Percentiles rank a stretch among this genome's conserved stretches.
Evolutionary conservation across 1,139 yeast species (phyloP).

Genomic region (Pneumocystis carinii): DNA sequence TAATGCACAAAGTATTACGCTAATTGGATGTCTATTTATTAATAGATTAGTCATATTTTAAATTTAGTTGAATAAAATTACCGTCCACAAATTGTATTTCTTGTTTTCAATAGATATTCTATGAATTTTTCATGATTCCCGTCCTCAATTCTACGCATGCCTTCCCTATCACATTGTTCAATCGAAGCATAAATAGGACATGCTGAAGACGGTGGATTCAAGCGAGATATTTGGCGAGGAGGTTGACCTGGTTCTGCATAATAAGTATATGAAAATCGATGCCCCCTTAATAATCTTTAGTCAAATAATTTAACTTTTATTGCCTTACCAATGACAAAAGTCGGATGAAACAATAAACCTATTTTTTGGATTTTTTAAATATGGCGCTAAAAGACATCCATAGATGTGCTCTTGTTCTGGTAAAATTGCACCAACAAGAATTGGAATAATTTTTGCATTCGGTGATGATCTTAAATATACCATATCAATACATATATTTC

Average conservation of each 20-base stretch:
- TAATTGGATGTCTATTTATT: constrained; percentile 41
- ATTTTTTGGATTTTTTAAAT: constrained; percentile 39
- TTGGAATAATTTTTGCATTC: constrained; percentile 43
- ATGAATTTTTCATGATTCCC: constrained; percentile 51
- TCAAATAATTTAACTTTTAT: neutral
- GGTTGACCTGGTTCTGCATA: constrained; percentile 16
- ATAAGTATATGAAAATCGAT: constrained; percentile 17
- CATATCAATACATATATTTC: constrained; percentile 24
- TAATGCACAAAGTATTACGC: constrained; percentile 42
- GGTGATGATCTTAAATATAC: constrained; percentile 16
- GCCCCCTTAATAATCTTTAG: constrained; percentile 33
- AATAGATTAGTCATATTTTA: too few relatives aligned
- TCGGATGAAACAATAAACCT: constrained; percentile 77
- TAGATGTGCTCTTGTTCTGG: constrained; percentile 32
- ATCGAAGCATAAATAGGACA: constrained; percentile 55
- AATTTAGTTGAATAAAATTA: neutral
- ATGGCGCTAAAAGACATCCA: constrained; percentile 39
- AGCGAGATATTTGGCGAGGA: constrained; percentile 2
- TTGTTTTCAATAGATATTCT: constrained; percentile 49
- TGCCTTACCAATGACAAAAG: constrained; percentile 86
- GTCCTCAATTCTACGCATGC: constrained; percentile 34
- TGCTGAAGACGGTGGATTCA: constrained; percentile 9
- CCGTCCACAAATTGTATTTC: constrained; percentile 89
- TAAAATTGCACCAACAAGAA: constrained; percentile 57
- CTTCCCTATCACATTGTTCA: constrained; percentile 51